Evolutionary conservation across 129 eudicot species (phyloP).

Genomic region (Flaveria brownii): DNA sequence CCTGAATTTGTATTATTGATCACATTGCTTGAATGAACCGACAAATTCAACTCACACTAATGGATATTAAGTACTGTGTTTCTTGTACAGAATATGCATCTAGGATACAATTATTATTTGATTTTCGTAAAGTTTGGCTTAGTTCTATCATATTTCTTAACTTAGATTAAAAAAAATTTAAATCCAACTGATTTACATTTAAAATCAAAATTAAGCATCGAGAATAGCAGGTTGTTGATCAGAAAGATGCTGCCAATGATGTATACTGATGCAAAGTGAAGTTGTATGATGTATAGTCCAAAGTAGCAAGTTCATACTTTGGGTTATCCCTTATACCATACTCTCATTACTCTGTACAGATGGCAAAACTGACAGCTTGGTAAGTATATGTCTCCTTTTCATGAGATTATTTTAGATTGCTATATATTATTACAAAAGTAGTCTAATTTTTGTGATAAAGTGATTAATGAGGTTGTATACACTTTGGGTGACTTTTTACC

Average conservation of each 20-base stretch:
- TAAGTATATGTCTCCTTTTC: background rate
- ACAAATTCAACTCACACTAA: background rate
- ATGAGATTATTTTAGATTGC: background rate
- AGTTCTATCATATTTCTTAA: background rate
- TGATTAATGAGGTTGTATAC: background rate
- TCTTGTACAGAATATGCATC: background rate
- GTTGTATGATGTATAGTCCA: constrained; percentile 36
- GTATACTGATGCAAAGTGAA: constrained; percentile 35
- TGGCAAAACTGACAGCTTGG: background rate
- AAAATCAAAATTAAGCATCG: constrained; percentile 20
- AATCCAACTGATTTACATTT: background rate
- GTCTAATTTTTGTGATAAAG: background rate
- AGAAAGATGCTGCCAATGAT: constrained; percentile 24
- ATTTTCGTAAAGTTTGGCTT: background rate
- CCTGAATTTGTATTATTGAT: background rate
- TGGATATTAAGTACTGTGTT: constrained; percentile 8
- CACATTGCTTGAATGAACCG: constrained; percentile 9
- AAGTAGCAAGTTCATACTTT: constrained; percentile 28
- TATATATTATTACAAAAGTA: background rate
- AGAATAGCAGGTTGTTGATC: constrained; percentile 35
- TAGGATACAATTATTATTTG: background rate
- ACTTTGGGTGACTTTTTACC: background rate
- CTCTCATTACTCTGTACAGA: background rate
- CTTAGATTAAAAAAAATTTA: background rate
- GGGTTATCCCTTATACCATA: constrained; percentile 38